Base-by-base conservation (phyloP, 257 asterid species). In the Cruciata laevipes region DNA sequence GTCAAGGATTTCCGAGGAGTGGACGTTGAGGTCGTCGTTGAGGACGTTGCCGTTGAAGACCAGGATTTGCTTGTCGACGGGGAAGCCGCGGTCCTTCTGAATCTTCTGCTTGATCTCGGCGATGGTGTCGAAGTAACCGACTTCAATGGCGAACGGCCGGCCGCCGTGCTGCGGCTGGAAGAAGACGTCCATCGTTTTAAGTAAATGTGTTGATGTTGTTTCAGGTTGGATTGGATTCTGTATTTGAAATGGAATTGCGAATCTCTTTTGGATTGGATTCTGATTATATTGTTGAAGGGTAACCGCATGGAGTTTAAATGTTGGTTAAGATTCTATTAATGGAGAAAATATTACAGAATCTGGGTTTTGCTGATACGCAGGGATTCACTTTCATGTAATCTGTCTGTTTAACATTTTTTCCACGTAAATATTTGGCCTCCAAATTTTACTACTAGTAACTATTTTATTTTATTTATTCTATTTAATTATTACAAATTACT, bases 91-190 rank as follows among this genome's bases (percentile, higher is more conserved):
- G 8, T 77, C 0, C 47, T 80, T 85, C 5, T 81, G 78, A 25
- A 89, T 76, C 65, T 83, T 87, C 65, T 84, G 84, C 75, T 89
- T 89, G 82, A 89, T 87, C 66, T 89, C 95, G 2, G 68, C 40
- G 20, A 87, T 77, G 0, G 94, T 77, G 63, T 85, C 94, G 49
- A 87, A 87, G 81, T 76, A 85, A 42, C 94, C 89, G 1, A 84
- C 81, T 73, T 89, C 97, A 9, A 87, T 68, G 73, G 52, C 27
- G 87, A 85, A 89, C 7, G 75, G 59, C 37, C 32, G 67, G 65
- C 85, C 87, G 65, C 85, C 87, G 10, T 69, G 71, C 20, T 74
- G 74, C 21, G 86, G 85, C 40, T 78, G 78, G 73, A 89, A 83
- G 70, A 61, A 32, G 55, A 89, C 20, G 61, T 89, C 95, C 96